Percentiles rank a stretch among this genome's conserved stretches.
Conservation (phyloP, 257 asterid genomes). For the Solanum lycopersicoides region DNA sequence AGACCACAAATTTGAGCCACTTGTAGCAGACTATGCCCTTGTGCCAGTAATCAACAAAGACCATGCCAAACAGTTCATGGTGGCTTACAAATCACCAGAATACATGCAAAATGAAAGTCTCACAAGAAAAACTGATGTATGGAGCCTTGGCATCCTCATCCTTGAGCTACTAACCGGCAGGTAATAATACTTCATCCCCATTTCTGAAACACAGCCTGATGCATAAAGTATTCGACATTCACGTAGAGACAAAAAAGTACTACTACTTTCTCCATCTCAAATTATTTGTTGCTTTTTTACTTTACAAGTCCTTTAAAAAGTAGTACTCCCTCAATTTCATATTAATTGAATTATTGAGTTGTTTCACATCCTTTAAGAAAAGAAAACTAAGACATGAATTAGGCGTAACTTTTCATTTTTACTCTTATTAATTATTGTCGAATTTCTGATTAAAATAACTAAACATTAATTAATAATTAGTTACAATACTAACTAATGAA, state of each 20-base stretch:
- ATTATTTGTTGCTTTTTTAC: neutral
- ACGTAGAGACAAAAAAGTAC: accelerated
- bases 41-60: conserved; percentile 38
- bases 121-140: conserved; percentile 42
- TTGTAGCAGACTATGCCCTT: conserved; percentile 44
- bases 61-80: conserved; percentile 56
- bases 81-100: conserved; percentile 58
- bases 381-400: too few species aligned
- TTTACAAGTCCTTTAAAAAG: neutral
- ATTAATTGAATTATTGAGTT: too few species aligned
- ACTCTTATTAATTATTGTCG: too few species aligned
- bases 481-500: too few species aligned
- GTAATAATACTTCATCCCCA: neutral
- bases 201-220: neutral
- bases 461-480: too few species aligned
- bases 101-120: conserved; percentile 18
- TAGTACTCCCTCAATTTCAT: too few species aligned
- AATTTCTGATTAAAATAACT: too few species aligned
- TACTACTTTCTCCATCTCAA: neutral
- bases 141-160: conserved; percentile 64
- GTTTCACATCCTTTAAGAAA: too few species aligned
- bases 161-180: conserved; percentile 59
- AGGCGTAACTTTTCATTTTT: too few species aligned
- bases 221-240: neutral
- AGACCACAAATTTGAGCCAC: conserved; percentile 17